Base-by-base conservation (phyloP, 805 yeast species). In the Candida nemodendra region DNA sequence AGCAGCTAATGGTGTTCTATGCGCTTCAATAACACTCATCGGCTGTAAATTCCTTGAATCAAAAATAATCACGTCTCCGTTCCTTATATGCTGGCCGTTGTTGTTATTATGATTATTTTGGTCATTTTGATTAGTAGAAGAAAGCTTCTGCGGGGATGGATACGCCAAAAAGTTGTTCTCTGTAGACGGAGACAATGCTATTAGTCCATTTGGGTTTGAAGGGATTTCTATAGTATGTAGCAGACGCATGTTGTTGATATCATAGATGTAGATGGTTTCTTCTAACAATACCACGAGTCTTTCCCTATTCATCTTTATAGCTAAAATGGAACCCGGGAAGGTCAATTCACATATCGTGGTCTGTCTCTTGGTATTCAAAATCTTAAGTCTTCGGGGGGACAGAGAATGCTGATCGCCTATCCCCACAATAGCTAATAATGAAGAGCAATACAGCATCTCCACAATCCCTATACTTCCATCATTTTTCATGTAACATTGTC, bases 401-500 rank as follows among this genome's bases (percentile, higher is more conserved):
- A 81, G 67, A 1, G 72, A 55, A 4, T 85, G 80, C 44, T 81
- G 85, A 37, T 83, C 90, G 2, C 95, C 95, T 37, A 79, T 70
- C 5, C 91, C 93, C 2, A 88, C 95, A 5, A 89, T 66, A 0
- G 95, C 96, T 11, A 93, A 71, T 26, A 91, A 68, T 5, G 95
- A 84, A 0, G 98, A 86, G 32, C 85, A 75, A 54, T 87, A 91
- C 15, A 91, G 74, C 98, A 91, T 91, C 56, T 90, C 96, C 8
- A 89, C 84, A 3, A 88, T 76, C 0, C 88, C 89, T 21, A 81
- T 73, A 5, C 85, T 72, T 24, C 82, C 84, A 36, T 69, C 71
- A 2, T 42, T 24, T 34, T 71, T 69, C 18, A 71, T 72, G 53
- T 75, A 82, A 54, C 84, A 81, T 45, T 75, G 75, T 5, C 89